Evolutionary conservation across 768 basidiomycete genomes (phyloP).

Genomic region (Thelephora aurantiotincta): DNA sequence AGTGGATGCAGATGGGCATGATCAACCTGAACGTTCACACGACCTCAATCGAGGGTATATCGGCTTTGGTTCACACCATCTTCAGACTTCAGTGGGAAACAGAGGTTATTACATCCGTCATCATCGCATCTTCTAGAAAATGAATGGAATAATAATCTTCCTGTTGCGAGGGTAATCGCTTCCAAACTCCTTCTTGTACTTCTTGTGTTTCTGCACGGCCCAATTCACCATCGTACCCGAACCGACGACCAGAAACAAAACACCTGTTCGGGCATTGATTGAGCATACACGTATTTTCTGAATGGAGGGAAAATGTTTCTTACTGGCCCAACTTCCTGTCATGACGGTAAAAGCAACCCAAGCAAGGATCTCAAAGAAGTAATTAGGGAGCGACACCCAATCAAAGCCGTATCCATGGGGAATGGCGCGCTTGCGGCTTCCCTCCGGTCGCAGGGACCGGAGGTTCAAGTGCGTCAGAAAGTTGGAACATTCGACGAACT

Average conservation of each 20-base stretch:
- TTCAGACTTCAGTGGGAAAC: too few species aligned
- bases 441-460: conserved; percentile 70
- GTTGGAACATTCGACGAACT: conserved; percentile 85
- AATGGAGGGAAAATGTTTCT: conserved; percentile 14
- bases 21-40: background rate
- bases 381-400: conserved; percentile 83
- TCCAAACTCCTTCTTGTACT: conserved; percentile 91
- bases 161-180: conserved; percentile 62
- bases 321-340: conserved; percentile 67
- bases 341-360: conserved; percentile 64
- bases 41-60: background rate
- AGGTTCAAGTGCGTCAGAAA: conserved; percentile 70
- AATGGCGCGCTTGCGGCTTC: conserved; percentile 66
- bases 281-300: background rate
- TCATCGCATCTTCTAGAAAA: conserved; percentile 22
- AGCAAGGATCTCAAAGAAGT: conserved; percentile 76
- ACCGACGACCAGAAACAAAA: conserved; percentile 49
- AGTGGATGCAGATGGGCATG: conserved; percentile 77
- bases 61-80: too few species aligned
- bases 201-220: conserved; percentile 83
- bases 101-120: too few species aligned
- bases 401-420: conserved; percentile 90
- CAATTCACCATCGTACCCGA: conserved; percentile 65
- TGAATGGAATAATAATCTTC: conserved; percentile 71
- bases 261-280: conserved; percentile 24